A percentile compares a stretch with the other conserved stretches of the same genome.
phyloP scores from a whole-genome alignment of 225 moss, liverwort and hornwort species.

The Physcomitrium patens region DNA sequence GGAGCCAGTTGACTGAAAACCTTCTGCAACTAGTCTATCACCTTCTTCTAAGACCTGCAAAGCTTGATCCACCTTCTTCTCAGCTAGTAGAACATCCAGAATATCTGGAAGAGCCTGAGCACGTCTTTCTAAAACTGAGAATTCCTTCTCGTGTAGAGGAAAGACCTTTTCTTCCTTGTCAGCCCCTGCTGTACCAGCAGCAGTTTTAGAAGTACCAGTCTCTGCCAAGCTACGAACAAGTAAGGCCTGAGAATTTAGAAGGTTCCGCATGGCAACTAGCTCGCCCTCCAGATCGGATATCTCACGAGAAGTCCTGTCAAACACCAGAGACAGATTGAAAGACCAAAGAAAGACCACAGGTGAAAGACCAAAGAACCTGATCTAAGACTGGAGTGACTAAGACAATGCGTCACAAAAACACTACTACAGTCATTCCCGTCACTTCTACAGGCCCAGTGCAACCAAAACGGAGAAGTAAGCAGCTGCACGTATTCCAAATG shows the following conservation, averaged over 20 bases:
- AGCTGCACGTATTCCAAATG: neutral
- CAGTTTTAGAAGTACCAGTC: conserved; percentile 72
- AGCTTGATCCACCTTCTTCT: conserved; percentile 86
- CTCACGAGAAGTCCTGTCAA: conserved; percentile 87
- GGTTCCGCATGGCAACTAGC: conserved; percentile 88
- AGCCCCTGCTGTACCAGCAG: conserved; percentile 41
- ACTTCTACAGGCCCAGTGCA: neutral
- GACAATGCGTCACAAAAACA: conserved; percentile 14
- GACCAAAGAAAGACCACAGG: neutral
- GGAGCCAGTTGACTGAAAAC: conserved; percentile 50
- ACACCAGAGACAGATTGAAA: conserved; percentile 32
- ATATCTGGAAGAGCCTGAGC: conserved; percentile 84
- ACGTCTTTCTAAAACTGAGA: conserved; percentile 67
- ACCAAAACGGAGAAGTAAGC: neutral
- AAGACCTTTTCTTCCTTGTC: conserved; percentile 47
- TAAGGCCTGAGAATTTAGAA: conserved; percentile 77
- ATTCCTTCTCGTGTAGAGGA: conserved; percentile 53
- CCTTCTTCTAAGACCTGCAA: conserved; percentile 81
- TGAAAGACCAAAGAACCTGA: conserved; percentile 29
- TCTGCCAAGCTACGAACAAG: conserved; percentile 86
- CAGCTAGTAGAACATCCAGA: conserved; percentile 87
- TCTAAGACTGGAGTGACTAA: conserved; percentile 11
- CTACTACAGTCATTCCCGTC: neutral
- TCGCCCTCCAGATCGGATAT: conserved; percentile 98
- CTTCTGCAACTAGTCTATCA: conserved; percentile 73